Evolutionary conservation across 192 early-diverging fungal genomes (phyloP).

Genomic region (Dissophora ornata): DNA sequence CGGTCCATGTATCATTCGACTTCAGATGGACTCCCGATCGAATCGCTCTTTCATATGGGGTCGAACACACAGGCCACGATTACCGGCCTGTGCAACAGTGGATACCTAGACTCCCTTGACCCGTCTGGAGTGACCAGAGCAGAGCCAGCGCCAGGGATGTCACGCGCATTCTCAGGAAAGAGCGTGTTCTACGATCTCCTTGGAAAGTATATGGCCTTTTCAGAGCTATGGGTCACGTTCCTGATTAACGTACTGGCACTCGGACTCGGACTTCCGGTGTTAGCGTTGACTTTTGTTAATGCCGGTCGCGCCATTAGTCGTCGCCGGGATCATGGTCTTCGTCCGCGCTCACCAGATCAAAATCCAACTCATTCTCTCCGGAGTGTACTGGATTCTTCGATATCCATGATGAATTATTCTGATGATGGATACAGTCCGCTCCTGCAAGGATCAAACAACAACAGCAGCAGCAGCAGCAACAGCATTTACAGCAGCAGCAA

Average conservation of each 20-base stretch:
- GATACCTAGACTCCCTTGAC: conserved; percentile 18
- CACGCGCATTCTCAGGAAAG: conserved; percentile 28
- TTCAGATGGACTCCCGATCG: conserved; percentile 54
- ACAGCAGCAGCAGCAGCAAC: no score
- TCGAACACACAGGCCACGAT: conserved; percentile 57
- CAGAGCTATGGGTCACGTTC: conserved; percentile 23
- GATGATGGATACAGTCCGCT: conserved; percentile 35
- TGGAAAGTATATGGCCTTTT: conserved; percentile 25
- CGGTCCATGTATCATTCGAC: conserved; percentile 74
- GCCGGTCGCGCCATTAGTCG: conserved; percentile 11
- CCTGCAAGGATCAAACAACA: not conserved
- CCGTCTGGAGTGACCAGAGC: not conserved
- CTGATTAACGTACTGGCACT: conserved; percentile 18
- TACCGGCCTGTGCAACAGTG: conserved; percentile 33
- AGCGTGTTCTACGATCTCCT: conserved; percentile 42
- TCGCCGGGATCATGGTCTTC: not conserved
- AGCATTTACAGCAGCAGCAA: no score
- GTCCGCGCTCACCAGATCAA: not conserved
- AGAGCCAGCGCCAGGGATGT: not conserved
- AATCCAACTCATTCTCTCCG: conserved; percentile 18
- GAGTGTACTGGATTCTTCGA: conserved; percentile 20
- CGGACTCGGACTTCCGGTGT: conserved; percentile 37
- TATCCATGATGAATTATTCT: conserved; percentile 16
- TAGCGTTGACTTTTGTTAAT: conserved; percentile 4
- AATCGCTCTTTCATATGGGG: conserved; percentile 75